Percentiles rank a stretch among this genome's conserved stretches.
Evolutionary conservation across 78 protist genomes (phyloP).

Genomic region (Emiliania huxleyi): DNA sequence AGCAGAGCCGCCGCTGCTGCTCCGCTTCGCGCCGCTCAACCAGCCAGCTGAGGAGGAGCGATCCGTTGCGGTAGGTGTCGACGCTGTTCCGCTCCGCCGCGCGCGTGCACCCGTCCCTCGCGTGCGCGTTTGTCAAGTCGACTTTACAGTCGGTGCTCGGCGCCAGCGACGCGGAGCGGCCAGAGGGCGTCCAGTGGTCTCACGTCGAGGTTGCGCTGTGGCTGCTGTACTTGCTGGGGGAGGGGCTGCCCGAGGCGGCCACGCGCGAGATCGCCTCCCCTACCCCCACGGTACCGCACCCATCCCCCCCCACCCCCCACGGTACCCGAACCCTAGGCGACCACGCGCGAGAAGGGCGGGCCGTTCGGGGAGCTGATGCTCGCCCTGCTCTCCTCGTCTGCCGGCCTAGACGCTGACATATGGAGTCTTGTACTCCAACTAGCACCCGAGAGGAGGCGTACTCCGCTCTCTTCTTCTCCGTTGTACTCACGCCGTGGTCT

Average conservation of each 20-base stretch:
- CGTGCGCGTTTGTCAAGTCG: not conserved
- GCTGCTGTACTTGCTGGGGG: not conserved
- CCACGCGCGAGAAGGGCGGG: not conserved
- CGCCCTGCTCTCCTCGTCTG: not conserved
- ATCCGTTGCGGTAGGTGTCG: no score
- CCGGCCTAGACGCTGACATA: no score
- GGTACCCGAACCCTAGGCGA: not conserved
- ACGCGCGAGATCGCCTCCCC: no score
- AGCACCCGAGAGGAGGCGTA: no score
- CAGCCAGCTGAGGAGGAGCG: no score
- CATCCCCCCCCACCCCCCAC: no score
- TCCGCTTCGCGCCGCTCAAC: no score
- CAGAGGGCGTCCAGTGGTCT: not conserved
- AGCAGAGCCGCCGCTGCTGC: no score
- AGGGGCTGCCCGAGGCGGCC: not conserved
- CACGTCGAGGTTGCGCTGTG: not conserved
- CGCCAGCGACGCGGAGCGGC: not conserved
- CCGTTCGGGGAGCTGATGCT: not conserved
- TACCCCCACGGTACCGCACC: no score
- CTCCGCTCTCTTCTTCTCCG: no score
- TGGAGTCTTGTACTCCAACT: no score
- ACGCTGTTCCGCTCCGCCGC: slow-evolving; percentile 1
- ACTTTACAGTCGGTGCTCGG: not conserved
- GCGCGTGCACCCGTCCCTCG: not conserved
- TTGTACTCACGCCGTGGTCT: no score